Evolutionary conservation across 192 early-diverging fungal genomes (phyloP).

Genomic region (Entophlyctis luteolus): DNA sequence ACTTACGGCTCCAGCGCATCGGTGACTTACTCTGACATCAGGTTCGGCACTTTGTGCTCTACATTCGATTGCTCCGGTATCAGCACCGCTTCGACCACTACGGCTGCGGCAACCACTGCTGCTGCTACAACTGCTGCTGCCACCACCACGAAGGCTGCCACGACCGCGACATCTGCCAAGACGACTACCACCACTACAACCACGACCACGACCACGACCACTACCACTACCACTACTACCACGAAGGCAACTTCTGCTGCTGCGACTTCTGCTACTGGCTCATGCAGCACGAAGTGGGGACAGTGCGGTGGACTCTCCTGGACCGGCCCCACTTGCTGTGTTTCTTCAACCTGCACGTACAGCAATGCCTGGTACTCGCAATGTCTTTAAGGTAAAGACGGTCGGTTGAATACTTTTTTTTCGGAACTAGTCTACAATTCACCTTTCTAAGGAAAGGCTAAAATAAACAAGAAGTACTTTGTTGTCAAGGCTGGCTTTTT

Average conservation of each 20-base stretch:
- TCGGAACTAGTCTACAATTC: too few relatives aligned
- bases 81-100: neutral
- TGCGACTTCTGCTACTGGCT: neutral
- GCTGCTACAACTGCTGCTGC: neutral
- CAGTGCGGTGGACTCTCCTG: neutral
- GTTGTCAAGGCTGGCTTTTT: too few relatives aligned
- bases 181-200: neutral
- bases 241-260: neutral
- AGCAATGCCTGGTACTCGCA: neutral
- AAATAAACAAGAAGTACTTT: too few relatives aligned
- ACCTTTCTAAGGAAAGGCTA: too few relatives aligned
- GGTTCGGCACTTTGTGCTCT: slow-evolving; percentile 32
- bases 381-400: neutral
- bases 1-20: slow-evolving; percentile 17
- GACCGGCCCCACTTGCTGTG: slow-evolving; percentile 1
- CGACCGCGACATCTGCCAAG: neutral
- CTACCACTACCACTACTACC: neutral
- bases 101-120: neutral
- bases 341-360: neutral
- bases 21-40: slow-evolving; percentile 33
- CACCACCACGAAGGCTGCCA: neutral
- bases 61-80: neutral
- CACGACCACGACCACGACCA: neutral
- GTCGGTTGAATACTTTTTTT: too few relatives aligned
- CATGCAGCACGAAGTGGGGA: neutral